These are phyloP conservation scores for Amanita pallidorosea DNA, from an alignment of 768 basidiomycete species.

Conservation along the genomic window DNA sequence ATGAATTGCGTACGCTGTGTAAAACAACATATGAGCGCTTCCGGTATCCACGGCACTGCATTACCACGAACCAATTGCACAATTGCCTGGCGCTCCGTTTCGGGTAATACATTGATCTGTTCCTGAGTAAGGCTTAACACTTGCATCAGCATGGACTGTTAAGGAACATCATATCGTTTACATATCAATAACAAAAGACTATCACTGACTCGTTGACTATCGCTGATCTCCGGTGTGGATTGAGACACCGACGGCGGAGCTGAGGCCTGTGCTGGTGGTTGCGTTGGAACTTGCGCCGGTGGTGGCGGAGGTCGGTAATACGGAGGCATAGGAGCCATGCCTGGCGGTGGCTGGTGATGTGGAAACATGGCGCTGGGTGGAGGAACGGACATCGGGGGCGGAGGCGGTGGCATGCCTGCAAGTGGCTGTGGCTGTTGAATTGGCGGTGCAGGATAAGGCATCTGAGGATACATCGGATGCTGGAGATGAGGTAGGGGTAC, in stretches of 20 bases:
- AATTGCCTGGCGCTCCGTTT: slow-evolving; percentile 69
- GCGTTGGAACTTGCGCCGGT: slow-evolving; percentile 17
- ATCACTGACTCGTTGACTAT: slow-evolving; percentile 34
- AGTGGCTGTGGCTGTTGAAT: slow-evolving; percentile 22
- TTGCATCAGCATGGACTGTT: slow-evolving; percentile 74
- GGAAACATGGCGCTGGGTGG: slow-evolving; percentile 22
- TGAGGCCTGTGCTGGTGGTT: slow-evolving; percentile 17
- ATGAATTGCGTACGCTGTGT: slow-evolving; percentile 28
- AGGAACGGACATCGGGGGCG: slow-evolving; percentile 20
- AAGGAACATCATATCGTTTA: slow-evolving; percentile 1
- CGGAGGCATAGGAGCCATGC: slow-evolving; percentile 21
- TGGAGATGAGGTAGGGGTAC: slow-evolving; percentile 25
- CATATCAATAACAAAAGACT: slow-evolving; percentile 3
- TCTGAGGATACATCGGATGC: slow-evolving; percentile 37
- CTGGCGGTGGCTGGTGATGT: slow-evolving; percentile 19
- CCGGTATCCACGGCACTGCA: background rate
- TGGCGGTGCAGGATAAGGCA: slow-evolving; percentile 21
- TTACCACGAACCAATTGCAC: slow-evolving; percentile 53
- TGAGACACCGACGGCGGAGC: slow-evolving; percentile 15
- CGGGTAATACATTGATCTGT: slow-evolving; percentile 75
- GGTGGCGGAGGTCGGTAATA: slow-evolving; percentile 25
- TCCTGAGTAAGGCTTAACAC: slow-evolving; percentile 74
- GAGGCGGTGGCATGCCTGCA: slow-evolving; percentile 18
- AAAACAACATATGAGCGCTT: background rate
- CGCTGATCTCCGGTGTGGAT: slow-evolving; percentile 29